A percentile compares a stretch with the other conserved stretches of the same genome.
Conservation (phyloP, 2,329 filamentous ascomycete species). For the Botrytis hyacinthi region DNA sequence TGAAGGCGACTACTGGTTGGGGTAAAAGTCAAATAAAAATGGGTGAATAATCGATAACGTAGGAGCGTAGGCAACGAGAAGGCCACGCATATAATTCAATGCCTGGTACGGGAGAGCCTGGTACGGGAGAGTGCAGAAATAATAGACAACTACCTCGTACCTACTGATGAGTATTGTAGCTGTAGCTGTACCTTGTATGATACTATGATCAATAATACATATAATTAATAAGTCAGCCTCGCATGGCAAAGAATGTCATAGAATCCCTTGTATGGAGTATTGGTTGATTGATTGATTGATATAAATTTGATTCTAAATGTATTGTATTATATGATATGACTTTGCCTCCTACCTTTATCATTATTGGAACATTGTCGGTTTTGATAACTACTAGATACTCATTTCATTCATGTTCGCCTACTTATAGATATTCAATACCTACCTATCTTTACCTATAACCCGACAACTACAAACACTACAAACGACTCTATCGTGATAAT, state of each 20-base stretch:
- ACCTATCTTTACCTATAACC: background rate
- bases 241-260: conserved; percentile 3
- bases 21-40: background rate
- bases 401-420: background rate
- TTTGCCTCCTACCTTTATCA: background rate
- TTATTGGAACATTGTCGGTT: background rate
- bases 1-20: background rate
- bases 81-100: conserved; percentile 13
- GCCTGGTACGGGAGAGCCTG: background rate
- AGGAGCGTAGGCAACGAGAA: conserved; percentile 12
- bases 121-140: background rate
- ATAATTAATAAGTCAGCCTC: background rate
- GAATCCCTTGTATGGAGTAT: background rate
- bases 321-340: background rate
- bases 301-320: background rate
- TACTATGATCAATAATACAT: background rate
- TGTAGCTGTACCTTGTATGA: background rate
- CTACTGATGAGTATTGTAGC: too few species aligned
- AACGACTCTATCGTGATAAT: background rate
- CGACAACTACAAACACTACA: background rate
- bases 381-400: background rate
- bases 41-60: background rate
- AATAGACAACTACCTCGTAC: too few species aligned
- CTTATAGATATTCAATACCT: too few species aligned
- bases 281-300: background rate